These are phyloP conservation scores for Mercurialis annua DNA, from an alignment of 345 rosid species.

Conservation along the genomic window DNA sequence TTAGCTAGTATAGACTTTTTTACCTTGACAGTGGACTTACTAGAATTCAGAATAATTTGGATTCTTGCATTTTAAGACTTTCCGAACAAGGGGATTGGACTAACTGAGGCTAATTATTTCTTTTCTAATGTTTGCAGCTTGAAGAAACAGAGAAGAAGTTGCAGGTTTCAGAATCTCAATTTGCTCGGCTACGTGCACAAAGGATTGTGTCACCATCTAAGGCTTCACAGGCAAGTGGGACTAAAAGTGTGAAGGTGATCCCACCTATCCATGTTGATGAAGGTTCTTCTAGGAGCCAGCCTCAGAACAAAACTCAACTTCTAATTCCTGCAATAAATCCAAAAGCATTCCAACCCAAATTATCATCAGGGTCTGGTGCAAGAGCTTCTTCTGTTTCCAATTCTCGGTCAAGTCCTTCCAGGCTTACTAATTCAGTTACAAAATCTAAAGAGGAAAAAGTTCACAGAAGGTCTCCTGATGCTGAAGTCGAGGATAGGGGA, in stretches of 20 bases:
- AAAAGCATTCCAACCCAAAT: constrained; percentile 33
- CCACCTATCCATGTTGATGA: constrained; percentile 28
- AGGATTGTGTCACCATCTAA: constrained; percentile 24
- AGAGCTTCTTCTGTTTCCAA: constrained; percentile 26
- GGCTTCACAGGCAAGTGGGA: constrained; percentile 24
- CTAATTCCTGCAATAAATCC: constrained; percentile 45
- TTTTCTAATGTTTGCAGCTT: constrained; percentile 44
- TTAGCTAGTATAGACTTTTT: too few relatives aligned
- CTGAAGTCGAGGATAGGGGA: constrained; percentile 47
- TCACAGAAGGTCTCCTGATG: constrained; percentile 28
- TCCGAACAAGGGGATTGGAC: too few relatives aligned
- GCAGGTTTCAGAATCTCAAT: constrained; percentile 46
- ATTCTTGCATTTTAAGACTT: too few relatives aligned
- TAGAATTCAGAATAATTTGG: too few relatives aligned
- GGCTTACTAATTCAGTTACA: constrained; percentile 21
- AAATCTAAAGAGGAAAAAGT: constrained; percentile 42
- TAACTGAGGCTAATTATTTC: constrained; percentile 15
- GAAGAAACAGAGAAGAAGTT: constrained; percentile 56
- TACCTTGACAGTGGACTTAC: too few relatives aligned
- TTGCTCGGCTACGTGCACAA: constrained; percentile 54
- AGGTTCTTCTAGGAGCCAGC: constrained; percentile 28
- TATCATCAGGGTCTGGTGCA: constrained; percentile 25
- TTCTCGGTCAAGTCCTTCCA: constrained; percentile 27
- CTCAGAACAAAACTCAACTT: constrained; percentile 42
- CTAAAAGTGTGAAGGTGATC: constrained; percentile 29